phyloP scores from a whole-genome alignment of 2,329 filamentous ascomycete species.

The Coniella lustricola region DNA sequence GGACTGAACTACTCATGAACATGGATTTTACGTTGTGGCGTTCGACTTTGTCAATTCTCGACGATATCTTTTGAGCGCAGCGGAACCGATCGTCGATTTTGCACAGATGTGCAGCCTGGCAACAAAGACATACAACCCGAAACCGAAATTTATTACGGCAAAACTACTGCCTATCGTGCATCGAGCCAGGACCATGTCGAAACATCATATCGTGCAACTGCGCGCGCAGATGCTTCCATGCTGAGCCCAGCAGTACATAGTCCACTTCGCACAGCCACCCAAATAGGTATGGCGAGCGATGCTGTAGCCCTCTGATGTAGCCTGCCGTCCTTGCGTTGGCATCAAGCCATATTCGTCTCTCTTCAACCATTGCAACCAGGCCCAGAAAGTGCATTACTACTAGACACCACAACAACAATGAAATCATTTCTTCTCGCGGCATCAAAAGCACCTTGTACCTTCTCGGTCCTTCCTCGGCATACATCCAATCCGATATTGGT shows the following conservation, averaged over 20 bases:
- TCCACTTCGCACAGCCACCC: slow-evolving; percentile 19
- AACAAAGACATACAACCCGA: too few relatives aligned
- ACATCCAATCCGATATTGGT: not conserved
- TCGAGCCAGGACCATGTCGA: not conserved
- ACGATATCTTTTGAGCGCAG: too few relatives aligned
- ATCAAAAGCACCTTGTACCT: not conserved
- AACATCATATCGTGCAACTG: slow-evolving; percentile 7
- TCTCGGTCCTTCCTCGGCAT: not conserved
- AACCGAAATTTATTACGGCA: too few relatives aligned
- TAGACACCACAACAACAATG: slow-evolving; percentile 5
- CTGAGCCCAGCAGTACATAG: slow-evolving; percentile 15
- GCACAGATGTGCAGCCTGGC: too few relatives aligned
- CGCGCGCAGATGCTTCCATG: slow-evolving; percentile 4
- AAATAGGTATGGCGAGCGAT: slow-evolving; percentile 16
- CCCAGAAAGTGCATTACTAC: slow-evolving; percentile 8
- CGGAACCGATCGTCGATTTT: too few relatives aligned
- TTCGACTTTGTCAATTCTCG: too few relatives aligned
- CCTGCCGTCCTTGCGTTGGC: slow-evolving; percentile 18
- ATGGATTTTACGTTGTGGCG: too few relatives aligned
- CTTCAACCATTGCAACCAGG: slow-evolving; percentile 17
- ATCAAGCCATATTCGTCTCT: slow-evolving; percentile 21
- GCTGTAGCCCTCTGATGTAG: slow-evolving; percentile 18
- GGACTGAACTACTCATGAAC: too few relatives aligned
- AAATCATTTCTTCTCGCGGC: not conserved
- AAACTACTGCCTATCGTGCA: not conserved